Evolutionary conservation across 192 early-diverging fungal genomes (phyloP).

Genomic region (Mortierella alpina): DNA sequence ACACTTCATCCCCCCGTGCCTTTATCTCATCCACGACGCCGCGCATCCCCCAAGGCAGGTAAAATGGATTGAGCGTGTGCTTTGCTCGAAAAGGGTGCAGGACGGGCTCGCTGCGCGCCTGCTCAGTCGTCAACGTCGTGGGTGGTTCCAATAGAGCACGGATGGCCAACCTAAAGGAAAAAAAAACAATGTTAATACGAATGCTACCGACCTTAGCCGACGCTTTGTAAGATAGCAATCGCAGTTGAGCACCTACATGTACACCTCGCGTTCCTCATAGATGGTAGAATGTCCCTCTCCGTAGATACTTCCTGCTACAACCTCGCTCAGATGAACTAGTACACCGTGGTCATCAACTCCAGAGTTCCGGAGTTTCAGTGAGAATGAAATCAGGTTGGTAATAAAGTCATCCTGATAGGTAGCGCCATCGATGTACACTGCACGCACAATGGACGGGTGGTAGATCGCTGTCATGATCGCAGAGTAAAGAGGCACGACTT

Average conservation of each 20-base stretch:
- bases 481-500: constrained; percentile 94
- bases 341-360: constrained; percentile 91
- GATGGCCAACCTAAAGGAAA: constrained; percentile 22
- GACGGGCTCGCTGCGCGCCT: constrained; percentile 38
- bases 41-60: constrained; percentile 95
- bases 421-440: constrained; percentile 87
- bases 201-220: neutral
- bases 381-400: constrained; percentile 87
- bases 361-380: constrained; percentile 85
- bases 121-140: constrained; percentile 14
- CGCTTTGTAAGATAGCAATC: neutral
- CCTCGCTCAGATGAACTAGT: constrained; percentile 85
- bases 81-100: constrained; percentile 73
- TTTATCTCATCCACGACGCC: constrained; percentile 77
- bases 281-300: constrained; percentile 92
- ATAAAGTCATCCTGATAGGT: constrained; percentile 89
- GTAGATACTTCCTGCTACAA: constrained; percentile 83
- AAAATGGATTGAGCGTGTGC: constrained; percentile 83
- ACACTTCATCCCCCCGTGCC: constrained; percentile 63
- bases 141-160: constrained; percentile 50
- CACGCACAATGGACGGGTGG: constrained; percentile 88
- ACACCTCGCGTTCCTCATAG: constrained; percentile 91
- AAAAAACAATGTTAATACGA: neutral
- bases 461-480: constrained; percentile 72
- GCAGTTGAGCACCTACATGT: constrained; percentile 57